These are phyloP conservation scores for Aspergillus aculeatinus DNA, from an alignment of 2,329 filamentous ascomycete genomes.

Conservation along the genomic window DNA sequence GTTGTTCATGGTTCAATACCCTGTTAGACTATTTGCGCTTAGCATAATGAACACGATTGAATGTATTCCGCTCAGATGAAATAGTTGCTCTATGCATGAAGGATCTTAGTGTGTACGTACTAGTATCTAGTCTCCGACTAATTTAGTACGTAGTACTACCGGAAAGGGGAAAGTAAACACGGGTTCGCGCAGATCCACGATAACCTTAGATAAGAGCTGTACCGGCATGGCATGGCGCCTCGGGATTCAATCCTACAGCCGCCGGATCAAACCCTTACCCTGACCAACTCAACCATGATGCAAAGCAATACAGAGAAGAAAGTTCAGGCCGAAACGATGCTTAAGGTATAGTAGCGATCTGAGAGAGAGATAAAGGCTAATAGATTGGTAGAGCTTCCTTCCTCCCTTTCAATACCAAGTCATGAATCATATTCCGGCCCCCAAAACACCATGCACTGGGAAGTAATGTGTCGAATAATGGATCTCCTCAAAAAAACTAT, in stretches of 20 bases:
- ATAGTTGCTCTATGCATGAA: not conserved
- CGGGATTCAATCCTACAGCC: too few species aligned
- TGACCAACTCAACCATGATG: not conserved
- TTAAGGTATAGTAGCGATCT: too few species aligned
- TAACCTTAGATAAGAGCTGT: constrained; percentile 7
- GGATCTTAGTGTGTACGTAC: not conserved
- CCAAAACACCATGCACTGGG: not conserved
- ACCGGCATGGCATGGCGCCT: too few species aligned
- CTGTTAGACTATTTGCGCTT: not conserved
- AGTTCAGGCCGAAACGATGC: too few species aligned
- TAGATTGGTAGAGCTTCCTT: too few species aligned
- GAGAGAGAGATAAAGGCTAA: too few species aligned
- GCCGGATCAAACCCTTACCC: not conserved
- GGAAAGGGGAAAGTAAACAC: not conserved
- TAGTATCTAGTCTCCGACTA: not conserved
- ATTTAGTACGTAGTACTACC: not conserved
- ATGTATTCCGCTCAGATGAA: too few species aligned
- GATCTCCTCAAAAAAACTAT: too few species aligned
- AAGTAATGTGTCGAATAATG: too few species aligned
- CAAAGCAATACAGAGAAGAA: too few species aligned
- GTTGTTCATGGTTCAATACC: not conserved
- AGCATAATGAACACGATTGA: not conserved
- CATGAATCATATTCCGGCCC: too few species aligned
- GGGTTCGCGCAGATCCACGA: constrained; percentile 5
- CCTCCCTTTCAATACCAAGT: too few species aligned